Evolutionary conservation across 768 basidiomycete genomes (phyloP).

Genomic region (Suillus decipiens): DNA sequence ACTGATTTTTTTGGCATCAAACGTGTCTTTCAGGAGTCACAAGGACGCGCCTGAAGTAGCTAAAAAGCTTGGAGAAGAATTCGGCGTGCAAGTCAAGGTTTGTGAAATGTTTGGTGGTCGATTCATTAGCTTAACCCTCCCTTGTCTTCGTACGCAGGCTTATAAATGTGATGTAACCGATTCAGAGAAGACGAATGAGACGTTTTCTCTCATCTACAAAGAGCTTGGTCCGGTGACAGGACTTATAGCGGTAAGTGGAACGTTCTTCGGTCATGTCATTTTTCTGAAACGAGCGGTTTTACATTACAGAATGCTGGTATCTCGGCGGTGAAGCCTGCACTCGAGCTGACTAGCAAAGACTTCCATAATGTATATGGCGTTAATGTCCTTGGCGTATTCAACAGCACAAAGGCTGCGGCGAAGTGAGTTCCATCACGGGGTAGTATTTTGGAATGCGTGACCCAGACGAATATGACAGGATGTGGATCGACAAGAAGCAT

Average conservation of each 20-base stretch:
- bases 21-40: conserved; percentile 38
- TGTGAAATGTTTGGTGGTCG: too few species aligned
- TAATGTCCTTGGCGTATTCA: conserved; percentile 70
- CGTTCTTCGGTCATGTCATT: rapidly evolving
- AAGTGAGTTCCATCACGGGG: conserved; percentile 36
- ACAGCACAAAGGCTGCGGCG: conserved; percentile 58
- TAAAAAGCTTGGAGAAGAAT: conserved; percentile 46
- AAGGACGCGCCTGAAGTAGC: conserved; percentile 51
- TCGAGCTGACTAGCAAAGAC: conserved; percentile 56
- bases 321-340: conserved; percentile 61
- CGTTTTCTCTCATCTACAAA: conserved; percentile 47
- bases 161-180: conserved; percentile 65
- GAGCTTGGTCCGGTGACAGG: conserved; percentile 53
- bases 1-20: background rate
- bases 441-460: background rate
- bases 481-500: conserved; percentile 43
- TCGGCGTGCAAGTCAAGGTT: conserved; percentile 43
- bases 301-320: conserved; percentile 56
- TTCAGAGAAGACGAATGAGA: conserved; percentile 41
- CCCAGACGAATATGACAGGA: conserved; percentile 26
- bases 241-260: conserved; percentile 50
- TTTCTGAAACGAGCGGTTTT: background rate
- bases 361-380: conserved; percentile 55
- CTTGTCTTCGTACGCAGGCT: conserved; percentile 38
- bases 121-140: too few species aligned